Base-by-base conservation (phyloP, 768 basidiomycete genomes). In the Boletus reticulatus region DNA sequence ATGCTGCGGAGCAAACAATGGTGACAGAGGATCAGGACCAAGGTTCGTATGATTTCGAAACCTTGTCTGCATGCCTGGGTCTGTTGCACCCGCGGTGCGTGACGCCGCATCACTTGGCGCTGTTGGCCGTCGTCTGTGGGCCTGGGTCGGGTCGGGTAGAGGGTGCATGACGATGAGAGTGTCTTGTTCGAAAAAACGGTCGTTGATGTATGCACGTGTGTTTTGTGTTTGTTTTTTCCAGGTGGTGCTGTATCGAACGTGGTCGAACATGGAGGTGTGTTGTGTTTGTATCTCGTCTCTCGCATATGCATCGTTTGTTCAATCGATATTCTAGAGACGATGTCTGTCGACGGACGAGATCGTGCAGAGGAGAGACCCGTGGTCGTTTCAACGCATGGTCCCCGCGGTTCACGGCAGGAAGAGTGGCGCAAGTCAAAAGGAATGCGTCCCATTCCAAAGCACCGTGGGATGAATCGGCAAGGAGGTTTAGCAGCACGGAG, bases 361-460 rank as follows among this genome's bases (percentile, higher is more conserved):
- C 54, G 43, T 49, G 46, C 66, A n/a, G 52, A 70, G 24, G 70
- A 71, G 44, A 61, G 62, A 54, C 49, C 73, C 5, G 68, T 67
- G 47, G 69, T 67, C 20, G 78, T 94, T 58, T 94, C 92, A 10
- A 95, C 93, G 4, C 90, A 94, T 63, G 93, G 92, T 13, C 81
- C 86, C 4, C 83, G 92, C 32, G 76, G 79, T 48, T 88, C 89
- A 46, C 77, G 93, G 56, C 78, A 89, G 59, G 92, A 93, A 67
- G 78, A 84, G 60, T 95, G 93, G 93, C 76, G 92, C 67, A 74
- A 73, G 53, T 87, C 92, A 22, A 95, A 93, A 68, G 93, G 93
- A 31, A 65, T 90, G 70, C 65, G 75, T 9, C 72, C 84, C 24
- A 68, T 80, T 60, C 76, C 81, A 9, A 76, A 76, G 57, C 67